Percentiles rank a stretch among this genome's conserved stretches.
Evolutionary conservation across 2,329 filamentous ascomycete species (phyloP).

Genomic region (Coniella lustricola): DNA sequence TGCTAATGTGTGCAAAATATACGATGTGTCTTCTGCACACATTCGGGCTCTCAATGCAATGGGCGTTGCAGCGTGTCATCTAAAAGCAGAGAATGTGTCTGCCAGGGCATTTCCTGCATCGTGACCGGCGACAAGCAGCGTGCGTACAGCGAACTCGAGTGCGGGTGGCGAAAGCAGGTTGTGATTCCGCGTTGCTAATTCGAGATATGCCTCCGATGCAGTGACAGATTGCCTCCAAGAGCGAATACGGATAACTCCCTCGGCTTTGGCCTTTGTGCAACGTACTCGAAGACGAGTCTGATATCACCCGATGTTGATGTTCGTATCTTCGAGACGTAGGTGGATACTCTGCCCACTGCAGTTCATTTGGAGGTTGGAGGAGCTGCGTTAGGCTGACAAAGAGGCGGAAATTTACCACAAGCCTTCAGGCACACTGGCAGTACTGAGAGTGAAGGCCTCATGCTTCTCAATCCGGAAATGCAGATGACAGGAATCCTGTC

Average conservation of each 20-base stretch:
- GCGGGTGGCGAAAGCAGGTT: slow-evolving; percentile 6
- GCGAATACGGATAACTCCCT: neutral
- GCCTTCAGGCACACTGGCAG: neutral
- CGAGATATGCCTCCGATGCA: slow-evolving; percentile 12
- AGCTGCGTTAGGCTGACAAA: no score
- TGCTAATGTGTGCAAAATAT: neutral
- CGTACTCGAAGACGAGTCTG: neutral
- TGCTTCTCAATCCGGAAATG: slow-evolving; percentile 5
- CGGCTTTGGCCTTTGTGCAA: neutral
- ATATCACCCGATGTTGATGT: slow-evolving; percentile 8
- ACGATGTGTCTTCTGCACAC: neutral
- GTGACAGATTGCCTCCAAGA: slow-evolving; percentile 3
- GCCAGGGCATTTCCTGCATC: neutral
- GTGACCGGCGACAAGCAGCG: neutral
- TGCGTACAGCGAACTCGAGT: neutral
- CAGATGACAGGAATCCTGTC: neutral
- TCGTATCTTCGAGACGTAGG: slow-evolving; percentile 2
- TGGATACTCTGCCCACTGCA: neutral
- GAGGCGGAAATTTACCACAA: neutral
- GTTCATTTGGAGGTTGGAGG: no score
- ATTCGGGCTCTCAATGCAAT: neutral
- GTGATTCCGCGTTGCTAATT: slow-evolving; percentile 8
- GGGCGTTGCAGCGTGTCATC: neutral
- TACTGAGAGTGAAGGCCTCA: slow-evolving; percentile 4
- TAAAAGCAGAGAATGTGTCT: neutral